phyloP scores from a whole-genome alignment of 495 filamentous ascomycete genomes.

The Aspergillus bridgeri region DNA sequence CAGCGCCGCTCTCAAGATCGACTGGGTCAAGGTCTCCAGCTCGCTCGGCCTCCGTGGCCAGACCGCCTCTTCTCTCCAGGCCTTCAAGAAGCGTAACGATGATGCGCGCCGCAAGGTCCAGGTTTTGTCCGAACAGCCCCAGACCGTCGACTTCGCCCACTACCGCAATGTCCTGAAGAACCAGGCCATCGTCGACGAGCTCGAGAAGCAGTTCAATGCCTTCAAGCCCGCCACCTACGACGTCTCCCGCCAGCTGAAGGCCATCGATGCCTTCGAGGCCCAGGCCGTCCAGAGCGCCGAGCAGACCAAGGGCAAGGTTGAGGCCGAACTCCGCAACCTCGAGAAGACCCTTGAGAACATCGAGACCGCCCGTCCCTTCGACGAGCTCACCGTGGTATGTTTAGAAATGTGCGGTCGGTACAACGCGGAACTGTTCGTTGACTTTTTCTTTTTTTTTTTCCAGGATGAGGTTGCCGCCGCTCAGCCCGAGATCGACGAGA shows the following conservation, averaged over 20 bases:
- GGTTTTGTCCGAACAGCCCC: constrained; percentile 71
- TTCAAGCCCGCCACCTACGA: constrained; percentile 95
- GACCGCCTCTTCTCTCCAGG: constrained; percentile 81
- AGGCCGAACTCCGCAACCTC: constrained; percentile 86
- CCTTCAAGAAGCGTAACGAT: constrained; percentile 99
- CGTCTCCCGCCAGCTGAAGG: constrained; percentile 85
- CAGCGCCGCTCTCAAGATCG: constrained; percentile 98
- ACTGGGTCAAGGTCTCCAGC: constrained; percentile 89
- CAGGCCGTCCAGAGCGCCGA: constrained; percentile 95
- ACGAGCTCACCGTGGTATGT: constrained; percentile 96
- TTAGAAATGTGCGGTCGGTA: not conserved
- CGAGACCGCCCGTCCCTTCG: constrained; percentile 90
- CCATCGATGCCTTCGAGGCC: constrained; percentile 95
- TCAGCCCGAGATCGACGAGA: constrained; percentile 92
- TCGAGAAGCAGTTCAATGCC: constrained; percentile 84
- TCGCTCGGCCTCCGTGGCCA: constrained; percentile 94
- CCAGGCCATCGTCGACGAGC: constrained; percentile 87
- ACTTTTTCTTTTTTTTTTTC: constrained; percentile 17
- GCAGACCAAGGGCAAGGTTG: constrained; percentile 92
- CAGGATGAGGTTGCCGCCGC: constrained; percentile 93
- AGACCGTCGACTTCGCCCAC: constrained; percentile 83
- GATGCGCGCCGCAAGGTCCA: constrained; percentile 91
- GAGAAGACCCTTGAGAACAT: constrained; percentile 95
- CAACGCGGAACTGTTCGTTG: constrained; percentile 1
- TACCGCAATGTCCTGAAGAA: constrained; percentile 95